A percentile compares a stretch with the other conserved stretches of the same genome.
phyloP scores from a whole-genome alignment of 495 filamentous ascomycete species.

The Annulohypoxylon bovei region DNA sequence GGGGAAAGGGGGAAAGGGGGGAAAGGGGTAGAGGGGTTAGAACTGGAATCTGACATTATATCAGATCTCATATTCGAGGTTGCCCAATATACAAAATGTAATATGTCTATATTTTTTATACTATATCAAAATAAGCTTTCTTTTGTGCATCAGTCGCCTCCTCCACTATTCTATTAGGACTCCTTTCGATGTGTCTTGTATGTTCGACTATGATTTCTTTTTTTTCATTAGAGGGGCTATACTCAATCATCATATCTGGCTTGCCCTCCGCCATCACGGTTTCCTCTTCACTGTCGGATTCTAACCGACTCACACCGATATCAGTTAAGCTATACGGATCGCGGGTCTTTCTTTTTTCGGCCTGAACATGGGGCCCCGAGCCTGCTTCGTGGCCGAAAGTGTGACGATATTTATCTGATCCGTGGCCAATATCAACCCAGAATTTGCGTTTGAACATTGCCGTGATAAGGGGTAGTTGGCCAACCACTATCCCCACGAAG shows the following conservation, averaged over 20 bases:
- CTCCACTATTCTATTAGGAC: constrained; percentile 2
- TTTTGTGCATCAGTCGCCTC: neutral
- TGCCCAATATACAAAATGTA: too few relatives aligned
- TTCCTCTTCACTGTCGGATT: constrained; percentile 19
- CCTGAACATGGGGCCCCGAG: neutral
- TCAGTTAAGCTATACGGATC: constrained; percentile 19
- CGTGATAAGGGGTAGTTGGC: constrained; percentile 27
- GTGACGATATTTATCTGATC: constrained; percentile 6
- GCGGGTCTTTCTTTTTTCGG: neutral
- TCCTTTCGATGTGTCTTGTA: constrained; percentile 4
- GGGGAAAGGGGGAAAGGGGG: too few relatives aligned
- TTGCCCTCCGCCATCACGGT: constrained; percentile 7
- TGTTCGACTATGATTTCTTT: constrained; percentile 5
- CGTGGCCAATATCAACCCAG: constrained; percentile 10
- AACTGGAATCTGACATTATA: neutral
- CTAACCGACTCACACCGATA: constrained; percentile 11
- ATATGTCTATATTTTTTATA: too few relatives aligned
- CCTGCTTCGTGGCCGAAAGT: neutral
- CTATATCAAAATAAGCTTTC: constrained; percentile 2
- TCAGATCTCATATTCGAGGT: too few relatives aligned
- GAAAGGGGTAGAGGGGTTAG: neutral
- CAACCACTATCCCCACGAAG: constrained; percentile 31
- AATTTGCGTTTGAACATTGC: constrained; percentile 26
- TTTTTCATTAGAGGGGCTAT: neutral
- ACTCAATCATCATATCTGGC: neutral